A percentile compares a stretch with the other conserved stretches of the same genome.
Conservation (phyloP, 495 filamentous ascomycete species). For the Podospora pseudocomata region DNA sequence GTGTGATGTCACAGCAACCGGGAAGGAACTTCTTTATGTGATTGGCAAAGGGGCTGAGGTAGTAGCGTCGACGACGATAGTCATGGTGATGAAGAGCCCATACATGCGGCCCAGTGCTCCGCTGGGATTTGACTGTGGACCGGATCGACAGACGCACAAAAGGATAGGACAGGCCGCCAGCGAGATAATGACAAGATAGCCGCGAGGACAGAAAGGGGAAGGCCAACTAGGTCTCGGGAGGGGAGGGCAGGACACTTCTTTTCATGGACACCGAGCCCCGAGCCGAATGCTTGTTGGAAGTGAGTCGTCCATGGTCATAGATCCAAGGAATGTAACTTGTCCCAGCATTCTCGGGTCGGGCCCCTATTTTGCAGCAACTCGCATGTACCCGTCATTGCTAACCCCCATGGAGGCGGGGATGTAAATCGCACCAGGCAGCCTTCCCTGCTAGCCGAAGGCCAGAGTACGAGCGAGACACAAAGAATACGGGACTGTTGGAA, state of each 20-base stretch:
- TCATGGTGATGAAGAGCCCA: not conserved
- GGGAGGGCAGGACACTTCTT: not conserved
- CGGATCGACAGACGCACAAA: not conserved
- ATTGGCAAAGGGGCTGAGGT: constrained; percentile 2
- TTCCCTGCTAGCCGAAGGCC: not conserved
- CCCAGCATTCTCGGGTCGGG: not conserved
- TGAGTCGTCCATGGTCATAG: not conserved
- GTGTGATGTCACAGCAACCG: not conserved
- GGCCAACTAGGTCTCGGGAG: not conserved
- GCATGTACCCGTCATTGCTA: not conserved
- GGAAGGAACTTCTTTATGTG: not conserved
- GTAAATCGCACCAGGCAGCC: not conserved
- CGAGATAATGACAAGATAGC: not conserved
- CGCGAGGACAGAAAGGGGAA: not conserved
- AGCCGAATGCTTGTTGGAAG: not conserved
- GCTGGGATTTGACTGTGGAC: not conserved
- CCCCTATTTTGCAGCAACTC: constrained; percentile 5
- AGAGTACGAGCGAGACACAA: not conserved
- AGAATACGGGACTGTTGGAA: not conserved
- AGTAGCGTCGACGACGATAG: not conserved
- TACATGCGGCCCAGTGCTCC: not conserved
- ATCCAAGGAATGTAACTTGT: not conserved
- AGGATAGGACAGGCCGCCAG: not conserved
- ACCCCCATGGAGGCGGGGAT: not conserved
- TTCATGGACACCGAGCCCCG: not conserved